Evolutionary conservation across 2,329 filamentous ascomycete genomes (phyloP), one percentile per base, ranked within the genome.

Genomic region (Cordyceps tenuipes): DNA sequence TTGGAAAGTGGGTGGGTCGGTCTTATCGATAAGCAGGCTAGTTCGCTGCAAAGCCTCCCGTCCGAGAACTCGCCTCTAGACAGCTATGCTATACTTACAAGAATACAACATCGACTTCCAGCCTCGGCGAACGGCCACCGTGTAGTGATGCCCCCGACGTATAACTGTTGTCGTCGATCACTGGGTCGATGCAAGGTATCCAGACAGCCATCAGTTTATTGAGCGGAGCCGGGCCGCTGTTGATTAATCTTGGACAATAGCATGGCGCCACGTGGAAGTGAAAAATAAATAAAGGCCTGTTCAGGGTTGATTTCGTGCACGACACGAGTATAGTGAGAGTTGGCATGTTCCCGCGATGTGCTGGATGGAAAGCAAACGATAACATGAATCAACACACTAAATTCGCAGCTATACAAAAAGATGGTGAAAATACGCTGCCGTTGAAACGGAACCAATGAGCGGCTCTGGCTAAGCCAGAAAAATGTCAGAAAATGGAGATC

Each of bases 31-130:
- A 61, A 53, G 23, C 1, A 46, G 6, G 26, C 3, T 3, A 29
- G 26, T 29, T 29, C n/a, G n/a, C n/a, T n/a, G n/a, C n/a, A n/a
- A n/a, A n/a, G n/a, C n/a, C n/a, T n/a, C n/a, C n/a, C n/a, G n/a
- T n/a, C n/a, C n/a, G n/a, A n/a, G 23, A 23, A 23, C 23, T 23
- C 23, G 23, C 23, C 29, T 29, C 3, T 6, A 8, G 5, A 29
- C 5, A 5, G 29, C 29, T 29, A 29, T 5, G 3, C 29, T 29
- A 29, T 29, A 29, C 5, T 6, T 6, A 1, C 29, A 5, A 29
- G 89, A 82, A 70, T 90, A 91, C 67, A 91, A 91, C 67, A 91
- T 90, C 0, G 91, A 82, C 65, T 88, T 82, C 69, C 93, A 89
- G 0, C 89, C 89, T 66, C 89, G 78, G 62, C 80, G 77, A 60